Conservation (phyloP, 495 filamentous ascomycete genomes). For the Talaromyces adpressus region DNA sequence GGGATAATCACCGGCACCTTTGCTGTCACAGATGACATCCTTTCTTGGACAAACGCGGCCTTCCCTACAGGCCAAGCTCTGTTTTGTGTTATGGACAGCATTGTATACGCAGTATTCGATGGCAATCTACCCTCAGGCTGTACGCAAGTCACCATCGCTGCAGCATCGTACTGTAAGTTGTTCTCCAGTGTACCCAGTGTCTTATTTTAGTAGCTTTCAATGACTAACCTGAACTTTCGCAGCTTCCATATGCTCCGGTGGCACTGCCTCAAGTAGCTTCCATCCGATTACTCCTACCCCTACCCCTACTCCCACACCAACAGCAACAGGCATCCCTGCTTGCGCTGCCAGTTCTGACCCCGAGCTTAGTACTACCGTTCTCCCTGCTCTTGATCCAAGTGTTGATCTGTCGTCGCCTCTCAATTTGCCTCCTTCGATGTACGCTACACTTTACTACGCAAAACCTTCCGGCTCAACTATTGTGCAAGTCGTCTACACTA, state of each 20-base stretch:
- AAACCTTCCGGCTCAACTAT: not conserved
- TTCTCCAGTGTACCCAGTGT: not conserved
- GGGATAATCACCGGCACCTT: not conserved
- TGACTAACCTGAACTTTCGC: not conserved
- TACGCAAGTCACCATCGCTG: not conserved
- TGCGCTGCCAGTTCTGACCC: not conserved
- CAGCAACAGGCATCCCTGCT: not conserved
- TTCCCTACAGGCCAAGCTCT: not conserved
- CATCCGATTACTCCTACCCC: not conserved
- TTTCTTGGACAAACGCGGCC: not conserved
- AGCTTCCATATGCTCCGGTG: not conserved
- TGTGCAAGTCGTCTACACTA: not conserved
- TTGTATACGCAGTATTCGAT: not conserved
- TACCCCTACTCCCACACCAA: not conserved
- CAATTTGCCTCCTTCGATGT: not conserved
- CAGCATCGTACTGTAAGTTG: not conserved
- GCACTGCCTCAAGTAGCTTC: not conserved
- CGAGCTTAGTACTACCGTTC: not conserved
- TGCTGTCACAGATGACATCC: not conserved
- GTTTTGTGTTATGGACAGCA: not conserved
- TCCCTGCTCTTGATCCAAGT: not conserved
- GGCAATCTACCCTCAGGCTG: not conserved
- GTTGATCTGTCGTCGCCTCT: not conserved
- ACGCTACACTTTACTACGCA: not conserved
- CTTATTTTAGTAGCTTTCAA: not conserved